phyloP scores from a whole-genome alignment of 352 stramenopile species.

The Pythium dissotocum region DNA sequence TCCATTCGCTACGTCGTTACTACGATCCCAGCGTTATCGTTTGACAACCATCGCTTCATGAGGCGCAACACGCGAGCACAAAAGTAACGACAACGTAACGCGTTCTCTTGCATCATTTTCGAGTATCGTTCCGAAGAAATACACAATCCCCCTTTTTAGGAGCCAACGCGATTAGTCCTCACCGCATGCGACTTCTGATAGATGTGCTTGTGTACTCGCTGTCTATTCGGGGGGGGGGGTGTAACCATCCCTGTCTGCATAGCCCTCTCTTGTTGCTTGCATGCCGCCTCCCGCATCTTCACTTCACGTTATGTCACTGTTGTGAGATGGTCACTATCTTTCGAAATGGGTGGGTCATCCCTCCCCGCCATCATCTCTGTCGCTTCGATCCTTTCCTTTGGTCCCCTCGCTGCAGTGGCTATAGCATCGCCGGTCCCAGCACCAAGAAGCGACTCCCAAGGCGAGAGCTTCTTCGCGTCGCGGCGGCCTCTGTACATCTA shows the following conservation, averaged over 20 bases:
- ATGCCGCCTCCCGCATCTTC: neutral
- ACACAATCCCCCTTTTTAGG: neutral
- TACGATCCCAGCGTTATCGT: neutral
- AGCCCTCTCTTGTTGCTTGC: too few relatives aligned
- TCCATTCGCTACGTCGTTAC: neutral
- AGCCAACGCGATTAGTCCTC: neutral
- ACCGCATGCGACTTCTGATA: neutral
- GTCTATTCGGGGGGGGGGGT: too few relatives aligned
- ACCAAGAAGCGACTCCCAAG: too few relatives aligned
- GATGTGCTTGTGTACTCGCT: neutral
- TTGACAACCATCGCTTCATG: neutral
- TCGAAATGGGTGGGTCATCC: neutral
- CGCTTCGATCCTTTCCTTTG: conserved; percentile 6
- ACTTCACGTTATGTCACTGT: neutral
- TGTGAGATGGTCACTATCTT: neutral
- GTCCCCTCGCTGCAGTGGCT: neutral
- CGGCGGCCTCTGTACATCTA: too few relatives aligned
- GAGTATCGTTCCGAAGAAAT: neutral
- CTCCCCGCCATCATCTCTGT: conserved; percentile 1
- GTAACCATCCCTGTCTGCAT: too few relatives aligned
- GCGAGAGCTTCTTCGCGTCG: too few relatives aligned
- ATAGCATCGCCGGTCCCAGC: neutral
- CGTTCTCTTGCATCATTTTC: conserved; percentile 3
- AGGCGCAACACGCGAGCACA: neutral
- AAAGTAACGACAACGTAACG: neutral